phyloP scores from a whole-genome alignment of 2,329 filamentous ascomycete genomes.

The Thelonectria olida region DNA sequence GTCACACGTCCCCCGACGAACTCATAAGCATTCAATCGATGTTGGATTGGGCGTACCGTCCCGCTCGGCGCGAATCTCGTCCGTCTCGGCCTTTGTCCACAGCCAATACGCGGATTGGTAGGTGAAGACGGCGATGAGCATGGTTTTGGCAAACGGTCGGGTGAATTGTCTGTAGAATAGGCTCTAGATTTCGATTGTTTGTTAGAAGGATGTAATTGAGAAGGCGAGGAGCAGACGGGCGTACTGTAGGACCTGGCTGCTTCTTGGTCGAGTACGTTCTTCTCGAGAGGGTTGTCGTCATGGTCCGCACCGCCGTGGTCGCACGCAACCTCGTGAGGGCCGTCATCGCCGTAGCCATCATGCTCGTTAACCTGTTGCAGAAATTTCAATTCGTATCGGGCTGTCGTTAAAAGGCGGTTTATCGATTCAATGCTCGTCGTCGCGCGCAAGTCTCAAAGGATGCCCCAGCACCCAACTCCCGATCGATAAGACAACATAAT shows the following conservation, averaged over 20 bases:
- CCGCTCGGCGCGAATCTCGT: constrained; percentile 71
- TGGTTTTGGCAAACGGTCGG: constrained; percentile 76
- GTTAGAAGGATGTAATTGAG: background rate
- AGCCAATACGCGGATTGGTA: constrained; percentile 81
- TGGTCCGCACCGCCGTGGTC: constrained; percentile 1
- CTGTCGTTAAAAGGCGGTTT: background rate
- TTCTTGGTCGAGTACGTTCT: constrained; percentile 41
- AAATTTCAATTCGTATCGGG: background rate
- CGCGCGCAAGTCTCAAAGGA: too few relatives aligned
- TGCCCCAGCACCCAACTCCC: background rate
- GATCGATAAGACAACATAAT: background rate
- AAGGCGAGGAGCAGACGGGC: background rate
- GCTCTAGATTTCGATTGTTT: too few relatives aligned
- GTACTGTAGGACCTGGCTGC: constrained; percentile 39
- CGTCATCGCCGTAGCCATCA: constrained; percentile 20
- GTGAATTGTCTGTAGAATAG: constrained; percentile 81
- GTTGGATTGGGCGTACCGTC: constrained; percentile 54
- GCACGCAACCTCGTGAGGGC: constrained; percentile 25
- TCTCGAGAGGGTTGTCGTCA: background rate
- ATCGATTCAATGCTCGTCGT: background rate
- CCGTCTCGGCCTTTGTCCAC: constrained; percentile 78
- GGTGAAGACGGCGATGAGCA: constrained; percentile 78
- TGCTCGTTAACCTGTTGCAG: background rate
- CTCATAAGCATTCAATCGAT: background rate
- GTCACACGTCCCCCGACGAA: background rate